Evolutionary conservation across 1,139 yeast genomes (phyloP).

Genomic region (Lodderomyces parapsilosis): DNA sequence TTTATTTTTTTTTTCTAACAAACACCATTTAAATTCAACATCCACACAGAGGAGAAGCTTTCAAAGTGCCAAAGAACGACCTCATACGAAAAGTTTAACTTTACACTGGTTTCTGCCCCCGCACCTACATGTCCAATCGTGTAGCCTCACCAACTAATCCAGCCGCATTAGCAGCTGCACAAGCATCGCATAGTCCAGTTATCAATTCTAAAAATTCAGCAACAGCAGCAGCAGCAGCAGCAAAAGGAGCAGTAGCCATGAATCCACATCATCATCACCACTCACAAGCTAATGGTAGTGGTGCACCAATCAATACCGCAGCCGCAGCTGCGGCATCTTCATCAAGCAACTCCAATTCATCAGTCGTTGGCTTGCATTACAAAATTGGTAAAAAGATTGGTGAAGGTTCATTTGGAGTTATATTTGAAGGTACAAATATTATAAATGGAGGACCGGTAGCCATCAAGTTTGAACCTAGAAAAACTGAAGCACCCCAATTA

Average conservation of each 20-base stretch:
- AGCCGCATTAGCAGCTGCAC: constrained; percentile 42
- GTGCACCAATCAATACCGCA: constrained; percentile 18
- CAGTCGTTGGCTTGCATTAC: constrained; percentile 76
- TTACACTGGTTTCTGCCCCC: not conserved
- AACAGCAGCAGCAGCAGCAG: too few relatives aligned
- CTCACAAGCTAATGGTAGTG: constrained; percentile 7
- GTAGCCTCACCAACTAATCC: constrained; percentile 35
- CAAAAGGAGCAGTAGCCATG: too few relatives aligned
- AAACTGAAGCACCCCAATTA: constrained; percentile 96
- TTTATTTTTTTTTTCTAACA: too few relatives aligned
- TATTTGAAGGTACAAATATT: constrained; percentile 77
- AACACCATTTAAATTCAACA: too few relatives aligned
- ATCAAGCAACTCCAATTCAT: constrained; percentile 17
- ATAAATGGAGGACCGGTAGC: constrained; percentile 76
- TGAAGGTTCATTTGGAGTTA: constrained; percentile 82
- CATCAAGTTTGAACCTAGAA: constrained; percentile 81
- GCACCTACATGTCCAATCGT: constrained; percentile 15
- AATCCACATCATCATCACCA: constrained; percentile 10
- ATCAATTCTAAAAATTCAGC: constrained; percentile 10
- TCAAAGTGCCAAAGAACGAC: too few relatives aligned
- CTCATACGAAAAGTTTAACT: not conserved
- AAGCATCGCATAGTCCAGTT: constrained; percentile 29
- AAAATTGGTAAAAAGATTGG: constrained; percentile 82
- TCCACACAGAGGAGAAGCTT: too few relatives aligned
- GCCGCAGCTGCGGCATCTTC: constrained; percentile 14